Conservation (phyloP, 1,284 basidiomycete genomes). For the Moesziomyces globuligerus region DNA sequence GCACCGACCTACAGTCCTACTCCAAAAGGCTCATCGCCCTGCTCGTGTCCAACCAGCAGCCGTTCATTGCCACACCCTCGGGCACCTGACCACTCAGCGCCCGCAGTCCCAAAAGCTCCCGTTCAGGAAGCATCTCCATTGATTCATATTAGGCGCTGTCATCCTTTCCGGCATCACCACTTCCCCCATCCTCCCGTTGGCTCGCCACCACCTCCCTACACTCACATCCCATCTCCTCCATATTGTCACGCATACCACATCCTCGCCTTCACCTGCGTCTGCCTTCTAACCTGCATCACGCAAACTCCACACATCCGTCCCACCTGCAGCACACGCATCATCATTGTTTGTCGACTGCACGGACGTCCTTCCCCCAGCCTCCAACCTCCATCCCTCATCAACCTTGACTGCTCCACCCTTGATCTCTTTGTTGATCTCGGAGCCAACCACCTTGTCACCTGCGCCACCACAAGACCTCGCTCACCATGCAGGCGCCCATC, state of each 20-base stretch:
- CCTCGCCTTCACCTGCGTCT: neutral
- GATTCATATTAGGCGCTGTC: slow-evolving; percentile 16
- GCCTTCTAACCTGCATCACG: too few species aligned
- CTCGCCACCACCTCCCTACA: slow-evolving; percentile 7
- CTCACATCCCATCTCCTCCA: slow-evolving; percentile 5
- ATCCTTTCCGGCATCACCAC: slow-evolving; percentile 5
- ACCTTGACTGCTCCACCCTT: too few species aligned
- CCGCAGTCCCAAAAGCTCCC: slow-evolving; percentile 32
- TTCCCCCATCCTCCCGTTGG: slow-evolving; percentile 2
- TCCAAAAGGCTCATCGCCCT: slow-evolving; percentile 15
- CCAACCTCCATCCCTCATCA: too few species aligned
- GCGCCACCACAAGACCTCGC: slow-evolving; percentile 3
- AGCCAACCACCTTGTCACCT: neutral
- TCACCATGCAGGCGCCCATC: slow-evolving; percentile 52
- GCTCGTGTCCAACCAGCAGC: slow-evolving; percentile 9
- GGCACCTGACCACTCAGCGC: slow-evolving; percentile 13
- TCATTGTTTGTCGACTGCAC: too few species aligned
- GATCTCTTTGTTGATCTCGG: neutral
- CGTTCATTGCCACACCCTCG: slow-evolving; percentile 28
- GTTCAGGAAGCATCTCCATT: slow-evolving; percentile 30
- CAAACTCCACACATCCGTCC: too few species aligned
- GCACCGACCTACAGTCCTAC: slow-evolving; percentile 6
- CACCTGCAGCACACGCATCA: too few species aligned
- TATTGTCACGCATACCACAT: slow-evolving; percentile 11
- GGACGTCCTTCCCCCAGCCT: too few species aligned